Base-by-base conservation (phyloP, 139 green algal genomes). In the Chlamydomonas sp. region DNA sequence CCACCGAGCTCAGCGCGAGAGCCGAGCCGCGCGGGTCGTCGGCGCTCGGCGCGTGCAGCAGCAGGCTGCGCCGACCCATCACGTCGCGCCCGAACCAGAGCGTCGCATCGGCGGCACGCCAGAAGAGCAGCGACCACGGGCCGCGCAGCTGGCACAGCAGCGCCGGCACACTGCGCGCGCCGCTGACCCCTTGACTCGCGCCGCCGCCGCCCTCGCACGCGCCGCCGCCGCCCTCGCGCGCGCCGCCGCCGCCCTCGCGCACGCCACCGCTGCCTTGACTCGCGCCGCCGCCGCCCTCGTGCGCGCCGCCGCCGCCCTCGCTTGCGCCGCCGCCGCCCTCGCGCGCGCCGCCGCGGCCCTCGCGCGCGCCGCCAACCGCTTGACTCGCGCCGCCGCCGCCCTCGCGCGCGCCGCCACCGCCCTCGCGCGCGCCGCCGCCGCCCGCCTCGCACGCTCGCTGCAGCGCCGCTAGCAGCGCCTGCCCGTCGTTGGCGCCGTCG, bases 61-160 rank as follows among this genome's bases (percentile, higher is more conserved):
- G 73, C 63, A 95, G 81, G 69, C 86, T 92, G 49, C 84, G 69
- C 1, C 81, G 70, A 88, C 87, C 88, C 5, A 91, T 54, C 1
- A 83, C 39, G 75, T 96, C 89, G 4, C 88, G 62, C 0, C 84
- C 89, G 75, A 91, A 87, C 83, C 82, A 95, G 43, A 96, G 69
- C 10, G 61, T 82, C 26, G 74, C n/a, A 1, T 35, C 39, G 0
- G 3, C 3, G 2, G 73, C 50, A 16, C 93, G 77, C 87, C 88
- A 97, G 78, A 75, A 96, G 0, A 88, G 60, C 0, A 93, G 31
- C 24, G 90, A 77, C 89, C 92, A 96, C 3, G 90, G 90, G 0
- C 90, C 90, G 3, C 77, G 69, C 24, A 95, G n/a, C 1, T 13
- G 2, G 10, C 73, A 71, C 26, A 95, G 72, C 3, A 86, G 24